These are phyloP conservation scores for Dendrobium catenatum DNA, from an alignment of 106 monocot species.

Conservation along the genomic window DNA sequence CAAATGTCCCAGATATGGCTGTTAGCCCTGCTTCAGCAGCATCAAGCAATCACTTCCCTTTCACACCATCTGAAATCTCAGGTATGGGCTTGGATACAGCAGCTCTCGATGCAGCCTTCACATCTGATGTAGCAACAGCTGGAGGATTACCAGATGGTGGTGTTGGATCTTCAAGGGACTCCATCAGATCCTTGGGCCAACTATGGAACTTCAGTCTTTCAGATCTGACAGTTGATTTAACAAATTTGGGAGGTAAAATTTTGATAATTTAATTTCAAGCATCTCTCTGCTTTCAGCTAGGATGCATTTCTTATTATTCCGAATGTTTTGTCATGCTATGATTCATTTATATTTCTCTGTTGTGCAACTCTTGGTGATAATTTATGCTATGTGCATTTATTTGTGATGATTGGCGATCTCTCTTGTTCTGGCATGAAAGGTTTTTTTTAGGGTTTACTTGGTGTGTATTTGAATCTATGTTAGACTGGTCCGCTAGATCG, in stretches of 20 bases:
- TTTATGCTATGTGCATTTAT: no score
- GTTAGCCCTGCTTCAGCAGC: conserved; percentile 80
- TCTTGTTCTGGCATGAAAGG: no score
- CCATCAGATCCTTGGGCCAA: conserved; percentile 55
- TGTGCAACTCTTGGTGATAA: no score
- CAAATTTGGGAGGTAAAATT: conserved; percentile 72
- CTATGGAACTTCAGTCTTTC: conserved; percentile 88
- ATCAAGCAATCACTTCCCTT: conserved; percentile 81
- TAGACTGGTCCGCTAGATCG: no score
- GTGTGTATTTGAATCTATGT: no score
- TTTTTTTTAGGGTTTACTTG: no score
- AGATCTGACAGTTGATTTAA: conserved; percentile 81
- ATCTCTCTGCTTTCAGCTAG: no score
- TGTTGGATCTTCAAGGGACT: conserved; percentile 65
- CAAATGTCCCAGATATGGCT: conserved; percentile 70
- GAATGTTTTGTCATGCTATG: background rate
- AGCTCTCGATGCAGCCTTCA: conserved; percentile 51
- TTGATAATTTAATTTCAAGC: no score
- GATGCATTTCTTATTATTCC: conserved; percentile 7
- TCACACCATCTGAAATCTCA: conserved; percentile 75
- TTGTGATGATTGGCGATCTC: no score
- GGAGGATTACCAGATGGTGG: conserved; percentile 55
- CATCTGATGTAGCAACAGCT: conserved; percentile 38
- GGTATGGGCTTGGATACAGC: conserved; percentile 79
- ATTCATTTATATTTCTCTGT: no score